phyloP scores from a whole-genome alignment of 768 basidiomycete species.

The Auricularia heimuer region DNA sequence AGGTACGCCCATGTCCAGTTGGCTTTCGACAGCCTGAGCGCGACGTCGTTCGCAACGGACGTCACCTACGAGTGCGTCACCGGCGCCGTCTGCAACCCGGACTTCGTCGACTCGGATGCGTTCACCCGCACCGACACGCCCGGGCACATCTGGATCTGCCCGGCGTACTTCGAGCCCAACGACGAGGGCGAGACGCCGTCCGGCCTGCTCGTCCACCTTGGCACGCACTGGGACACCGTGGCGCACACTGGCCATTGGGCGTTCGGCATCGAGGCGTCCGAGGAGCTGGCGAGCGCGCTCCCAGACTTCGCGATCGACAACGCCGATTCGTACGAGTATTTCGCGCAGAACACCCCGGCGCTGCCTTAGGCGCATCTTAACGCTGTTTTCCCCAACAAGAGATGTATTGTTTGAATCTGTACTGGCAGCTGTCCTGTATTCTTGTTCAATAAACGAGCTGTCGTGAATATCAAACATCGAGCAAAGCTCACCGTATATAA shows the following conservation, averaged over 20 bases:
- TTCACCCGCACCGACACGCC: neutral
- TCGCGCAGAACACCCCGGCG: slow-evolving; percentile 39
- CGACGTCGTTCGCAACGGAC: neutral
- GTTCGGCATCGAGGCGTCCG: slow-evolving; percentile 23
- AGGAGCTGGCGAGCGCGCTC: slow-evolving; percentile 26
- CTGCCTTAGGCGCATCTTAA: slow-evolving; percentile 5
- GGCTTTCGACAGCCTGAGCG: neutral
- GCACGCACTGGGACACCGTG: neutral
- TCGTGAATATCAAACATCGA: too few species aligned
- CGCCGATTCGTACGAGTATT: slow-evolving; percentile 30
- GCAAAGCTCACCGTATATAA: too few species aligned
- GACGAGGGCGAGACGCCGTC: slow-evolving; percentile 42
- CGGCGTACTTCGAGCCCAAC: slow-evolving; percentile 38
- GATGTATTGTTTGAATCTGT: too few species aligned
- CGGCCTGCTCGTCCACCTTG: slow-evolving; percentile 25
- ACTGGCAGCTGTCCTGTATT: too few species aligned
- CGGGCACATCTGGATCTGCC: slow-evolving; percentile 36
- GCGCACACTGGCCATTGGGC: slow-evolving; percentile 36
- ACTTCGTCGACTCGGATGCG: neutral
- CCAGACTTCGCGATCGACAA: slow-evolving; percentile 23
- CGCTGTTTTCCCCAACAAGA: too few species aligned
- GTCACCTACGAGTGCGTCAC: neutral
- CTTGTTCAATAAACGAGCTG: too few species aligned
- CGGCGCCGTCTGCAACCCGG: neutral
- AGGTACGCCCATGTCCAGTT: neutral